Percentiles rank a stretch among this genome's conserved stretches.
Evolutionary conservation across 192 early-diverging fungal species (phyloP).

Genomic region (Coemansia sp.): DNA sequence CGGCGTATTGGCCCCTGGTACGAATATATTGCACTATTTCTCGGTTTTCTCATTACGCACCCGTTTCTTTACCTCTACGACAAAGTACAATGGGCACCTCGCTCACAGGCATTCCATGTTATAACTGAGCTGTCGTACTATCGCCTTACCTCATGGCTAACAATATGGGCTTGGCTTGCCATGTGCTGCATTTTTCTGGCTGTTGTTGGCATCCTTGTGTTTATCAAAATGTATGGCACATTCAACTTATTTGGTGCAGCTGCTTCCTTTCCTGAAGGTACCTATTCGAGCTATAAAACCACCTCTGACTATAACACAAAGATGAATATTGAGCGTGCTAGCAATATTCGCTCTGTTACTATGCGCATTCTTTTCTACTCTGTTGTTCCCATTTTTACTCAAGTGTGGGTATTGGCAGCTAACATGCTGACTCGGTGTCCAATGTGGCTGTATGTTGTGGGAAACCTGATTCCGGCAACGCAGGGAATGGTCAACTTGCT

Average conservation of each 20-base stretch:
- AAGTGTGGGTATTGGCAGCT: slow-evolving; percentile 34
- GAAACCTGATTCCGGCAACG: slow-evolving; percentile 36
- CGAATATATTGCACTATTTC: slow-evolving; percentile 23
- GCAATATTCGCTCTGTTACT: slow-evolving; percentile 13
- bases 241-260: neutral
- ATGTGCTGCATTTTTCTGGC: slow-evolving; percentile 15
- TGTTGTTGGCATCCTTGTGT: neutral
- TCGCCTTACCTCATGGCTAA: slow-evolving; percentile 33
- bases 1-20: slow-evolving; percentile 15
- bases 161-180: slow-evolving; percentile 43
- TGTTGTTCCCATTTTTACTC: slow-evolving; percentile 32
- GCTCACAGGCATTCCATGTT: slow-evolving; percentile 35
- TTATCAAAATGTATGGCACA: neutral
- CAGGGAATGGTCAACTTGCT: slow-evolving; percentile 46
- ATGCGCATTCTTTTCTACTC: slow-evolving; percentile 21
- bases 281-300: neutral
- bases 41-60: slow-evolving; percentile 38
- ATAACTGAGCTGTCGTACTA: slow-evolving; percentile 18
- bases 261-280: neutral
- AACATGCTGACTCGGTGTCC: slow-evolving; percentile 30
- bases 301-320: neutral
- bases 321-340: neutral
- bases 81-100: slow-evolving; percentile 24
- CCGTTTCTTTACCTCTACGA: slow-evolving; percentile 42
- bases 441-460: slow-evolving; percentile 49